Conservation (phyloP, 2,329 filamentous ascomycete genomes). For the Truncatella angustata region DNA sequence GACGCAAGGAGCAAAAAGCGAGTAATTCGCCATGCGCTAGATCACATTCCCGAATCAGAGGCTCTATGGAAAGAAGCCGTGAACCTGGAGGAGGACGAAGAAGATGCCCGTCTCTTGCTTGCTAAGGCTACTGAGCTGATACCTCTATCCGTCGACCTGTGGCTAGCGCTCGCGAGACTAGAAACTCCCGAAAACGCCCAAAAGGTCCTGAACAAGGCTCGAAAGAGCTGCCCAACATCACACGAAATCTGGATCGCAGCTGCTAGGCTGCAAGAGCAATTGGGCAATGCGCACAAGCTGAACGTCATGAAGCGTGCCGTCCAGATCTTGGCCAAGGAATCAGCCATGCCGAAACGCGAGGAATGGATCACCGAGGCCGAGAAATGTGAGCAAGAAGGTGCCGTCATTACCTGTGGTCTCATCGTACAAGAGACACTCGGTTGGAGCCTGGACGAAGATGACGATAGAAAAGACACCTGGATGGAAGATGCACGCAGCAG, state of each 20-base stretch:
- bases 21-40: slow-evolving; percentile 85
- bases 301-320: slow-evolving; percentile 95
- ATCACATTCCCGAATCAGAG: slow-evolving; percentile 91
- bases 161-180: slow-evolving; percentile 87
- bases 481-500: slow-evolving; percentile 86
- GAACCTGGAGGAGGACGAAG: slow-evolving; percentile 87
- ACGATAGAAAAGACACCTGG: slow-evolving; percentile 94
- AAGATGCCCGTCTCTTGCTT: slow-evolving; percentile 82
- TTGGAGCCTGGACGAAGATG: slow-evolving; percentile 91
- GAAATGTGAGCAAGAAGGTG: slow-evolving; percentile 89
- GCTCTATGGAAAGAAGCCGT: slow-evolving; percentile 98
- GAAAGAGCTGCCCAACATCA: slow-evolving; percentile 89
- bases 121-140: slow-evolving; percentile 96
- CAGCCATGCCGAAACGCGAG: slow-evolving; percentile 94
- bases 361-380: slow-evolving; percentile 97
- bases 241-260: slow-evolving; percentile 97
- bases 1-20: slow-evolving; percentile 84
- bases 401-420: slow-evolving; percentile 78
- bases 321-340: slow-evolving; percentile 82
- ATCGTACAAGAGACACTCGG: slow-evolving; percentile 93
- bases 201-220: slow-evolving; percentile 90
- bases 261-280: slow-evolving; percentile 83
- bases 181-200: slow-evolving; percentile 91
- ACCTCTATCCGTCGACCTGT: slow-evolving; percentile 87
- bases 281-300: slow-evolving; percentile 73